These are phyloP conservation scores for Phytopythium mirpurense DNA, from an alignment of 352 stramenopile genomes.

Conservation along the genomic window DNA sequence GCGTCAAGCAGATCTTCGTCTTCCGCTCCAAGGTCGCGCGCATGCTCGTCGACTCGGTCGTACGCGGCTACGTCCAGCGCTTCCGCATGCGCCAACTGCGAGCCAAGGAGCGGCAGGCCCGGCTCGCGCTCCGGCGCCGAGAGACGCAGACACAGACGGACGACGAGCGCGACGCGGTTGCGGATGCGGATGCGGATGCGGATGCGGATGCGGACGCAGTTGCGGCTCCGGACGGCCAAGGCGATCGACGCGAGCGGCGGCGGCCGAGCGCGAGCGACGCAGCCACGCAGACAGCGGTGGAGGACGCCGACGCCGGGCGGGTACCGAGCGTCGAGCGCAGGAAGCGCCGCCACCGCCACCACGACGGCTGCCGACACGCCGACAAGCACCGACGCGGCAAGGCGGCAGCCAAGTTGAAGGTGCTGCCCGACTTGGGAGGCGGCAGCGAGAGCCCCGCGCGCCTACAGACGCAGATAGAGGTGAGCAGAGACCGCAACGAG, in stretches of 20 bases:
- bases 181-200: no score
- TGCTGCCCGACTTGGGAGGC: constrained; percentile 1
- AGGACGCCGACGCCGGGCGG: neutral
- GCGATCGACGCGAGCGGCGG: no score
- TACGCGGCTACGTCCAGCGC: constrained; percentile 60
- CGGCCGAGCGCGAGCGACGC: neutral
- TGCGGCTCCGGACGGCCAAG: no score
- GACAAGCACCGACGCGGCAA: neutral
- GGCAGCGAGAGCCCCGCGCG: no score
- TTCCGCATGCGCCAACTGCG: constrained; percentile 30
- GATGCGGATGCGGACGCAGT: no score
- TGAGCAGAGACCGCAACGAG: neutral
- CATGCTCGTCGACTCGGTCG: constrained; percentile 69
- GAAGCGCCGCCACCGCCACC: neutral
- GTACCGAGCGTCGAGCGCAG: neutral
- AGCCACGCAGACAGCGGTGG: neutral
- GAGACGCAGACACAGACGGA: constrained; percentile 1
- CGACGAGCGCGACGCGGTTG: neutral
- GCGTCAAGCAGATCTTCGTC: constrained; percentile 84
- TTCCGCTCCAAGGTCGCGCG: constrained; percentile 68
- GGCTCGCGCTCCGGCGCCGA: neutral
- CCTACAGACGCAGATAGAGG: no score
- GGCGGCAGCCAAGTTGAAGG: neutral
- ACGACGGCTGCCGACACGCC: constrained; percentile 1
- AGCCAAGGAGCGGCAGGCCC: neutral